Evolutionary conservation across 2,329 filamentous ascomycete genomes (phyloP).

Genomic region (Pseudocercospora cruenta): DNA sequence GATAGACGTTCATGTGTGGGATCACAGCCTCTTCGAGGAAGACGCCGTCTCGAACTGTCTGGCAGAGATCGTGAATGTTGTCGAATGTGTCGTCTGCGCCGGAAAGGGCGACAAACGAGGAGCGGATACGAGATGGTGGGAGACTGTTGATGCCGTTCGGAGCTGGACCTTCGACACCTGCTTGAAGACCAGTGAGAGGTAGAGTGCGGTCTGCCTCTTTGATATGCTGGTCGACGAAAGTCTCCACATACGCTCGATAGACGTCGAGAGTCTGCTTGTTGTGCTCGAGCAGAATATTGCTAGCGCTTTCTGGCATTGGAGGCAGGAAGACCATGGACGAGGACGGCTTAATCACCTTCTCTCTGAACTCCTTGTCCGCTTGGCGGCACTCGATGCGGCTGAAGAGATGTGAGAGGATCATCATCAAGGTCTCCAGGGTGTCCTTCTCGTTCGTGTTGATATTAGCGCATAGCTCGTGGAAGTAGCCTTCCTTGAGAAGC

Average conservation of each 20-base stretch:
- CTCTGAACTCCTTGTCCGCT: constrained; percentile 52
- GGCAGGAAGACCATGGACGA: constrained; percentile 70
- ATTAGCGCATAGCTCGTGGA: constrained; percentile 64
- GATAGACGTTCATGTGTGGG: constrained; percentile 67
- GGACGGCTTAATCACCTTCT: constrained; percentile 58
- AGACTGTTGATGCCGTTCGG: constrained; percentile 35
- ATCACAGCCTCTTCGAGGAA: constrained; percentile 76
- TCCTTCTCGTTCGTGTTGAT: constrained; percentile 55
- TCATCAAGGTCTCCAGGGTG: constrained; percentile 63
- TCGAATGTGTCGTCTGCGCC: constrained; percentile 67
- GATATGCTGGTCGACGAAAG: constrained; percentile 69
- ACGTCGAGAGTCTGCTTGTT: constrained; percentile 68
- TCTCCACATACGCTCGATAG: constrained; percentile 70
- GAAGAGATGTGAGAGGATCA: constrained; percentile 73
- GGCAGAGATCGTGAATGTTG: constrained; percentile 69
- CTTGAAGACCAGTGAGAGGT: constrained; percentile 61
- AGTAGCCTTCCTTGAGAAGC: constrained; percentile 71
- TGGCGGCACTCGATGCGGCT: constrained; percentile 59
- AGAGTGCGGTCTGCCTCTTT: constrained; percentile 57
- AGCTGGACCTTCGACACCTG: constrained; percentile 43
- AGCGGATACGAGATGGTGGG: constrained; percentile 58
- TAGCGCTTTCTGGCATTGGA: constrained; percentile 61
- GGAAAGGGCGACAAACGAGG: constrained; percentile 72
- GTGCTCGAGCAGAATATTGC: constrained; percentile 60
- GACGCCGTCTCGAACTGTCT: constrained; percentile 66